Evolutionary conservation across 2,329 filamentous ascomycete species (phyloP).

Genomic region (Penicillium sp.): DNA sequence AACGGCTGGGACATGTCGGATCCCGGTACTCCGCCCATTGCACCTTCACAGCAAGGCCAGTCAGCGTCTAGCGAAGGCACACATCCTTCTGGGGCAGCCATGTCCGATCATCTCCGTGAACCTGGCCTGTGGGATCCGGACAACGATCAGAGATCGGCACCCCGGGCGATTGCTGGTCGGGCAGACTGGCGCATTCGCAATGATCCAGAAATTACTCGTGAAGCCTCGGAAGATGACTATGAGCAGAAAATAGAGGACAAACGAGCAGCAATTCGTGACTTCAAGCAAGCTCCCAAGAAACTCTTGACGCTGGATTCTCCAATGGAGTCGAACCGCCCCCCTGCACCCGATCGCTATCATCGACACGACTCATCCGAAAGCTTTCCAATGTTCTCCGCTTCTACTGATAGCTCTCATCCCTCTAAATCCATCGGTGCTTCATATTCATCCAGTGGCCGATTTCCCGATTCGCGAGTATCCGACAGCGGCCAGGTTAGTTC

Average conservation of each 20-base stretch:
- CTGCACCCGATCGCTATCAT: slow-evolving; percentile 37
- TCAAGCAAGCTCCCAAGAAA: slow-evolving; percentile 50
- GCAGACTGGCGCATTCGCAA: slow-evolving; percentile 37
- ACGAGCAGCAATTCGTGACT: slow-evolving; percentile 47
- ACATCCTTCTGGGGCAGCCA: slow-evolving; percentile 21
- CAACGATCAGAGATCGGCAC: slow-evolving; percentile 40
- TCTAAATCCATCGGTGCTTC: slow-evolving; percentile 54
- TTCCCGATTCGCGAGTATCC: slow-evolving; percentile 21
- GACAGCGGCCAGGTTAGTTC: slow-evolving; percentile 22
- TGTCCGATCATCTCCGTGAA: slow-evolving; percentile 25
- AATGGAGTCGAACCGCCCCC: slow-evolving; percentile 29
- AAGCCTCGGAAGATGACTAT: slow-evolving; percentile 36
- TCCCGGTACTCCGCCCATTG: slow-evolving; percentile 18
- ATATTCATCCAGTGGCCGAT: slow-evolving; percentile 38
- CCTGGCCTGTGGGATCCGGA: slow-evolving; percentile 21
- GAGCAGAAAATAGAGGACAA: slow-evolving; percentile 43
- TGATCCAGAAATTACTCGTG: slow-evolving; percentile 26
- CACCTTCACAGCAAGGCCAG: slow-evolving; percentile 23
- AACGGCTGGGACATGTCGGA: slow-evolving; percentile 34
- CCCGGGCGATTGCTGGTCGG: slow-evolving; percentile 40
- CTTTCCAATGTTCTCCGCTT: slow-evolving; percentile 63
- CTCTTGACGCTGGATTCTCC: slow-evolving; percentile 50
- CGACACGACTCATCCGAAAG: slow-evolving; percentile 61
- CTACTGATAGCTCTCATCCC: slow-evolving; percentile 55
- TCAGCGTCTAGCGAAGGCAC: slow-evolving; percentile 27